Percentiles rank a stretch among this genome's conserved stretches.
Conservation (phyloP, 78 protist species). For the Dictyostelium capitatum region DNA sequence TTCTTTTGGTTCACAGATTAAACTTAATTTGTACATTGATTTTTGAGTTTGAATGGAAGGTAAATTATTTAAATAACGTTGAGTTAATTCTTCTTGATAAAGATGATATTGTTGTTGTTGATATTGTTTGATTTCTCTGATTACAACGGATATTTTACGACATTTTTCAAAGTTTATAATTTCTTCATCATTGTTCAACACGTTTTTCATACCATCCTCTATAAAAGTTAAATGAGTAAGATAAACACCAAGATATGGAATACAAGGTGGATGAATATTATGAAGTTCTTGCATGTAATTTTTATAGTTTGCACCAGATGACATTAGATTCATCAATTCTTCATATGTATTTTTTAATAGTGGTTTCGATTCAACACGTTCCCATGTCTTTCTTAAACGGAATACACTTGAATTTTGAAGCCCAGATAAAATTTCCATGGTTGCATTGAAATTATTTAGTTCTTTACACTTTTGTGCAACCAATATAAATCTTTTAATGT, state of each 20-base stretch:
- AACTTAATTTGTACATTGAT: conserved; percentile 49
- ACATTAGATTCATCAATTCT: conserved; percentile 48
- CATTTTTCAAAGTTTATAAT: conserved; percentile 87
- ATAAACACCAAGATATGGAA: conserved; percentile 88
- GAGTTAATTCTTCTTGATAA: conserved; percentile 26
- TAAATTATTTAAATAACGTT: conserved; percentile 29
- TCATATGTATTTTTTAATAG: conserved; percentile 50
- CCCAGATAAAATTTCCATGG: conserved; percentile 79
- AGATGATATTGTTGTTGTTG: conserved; percentile 77
- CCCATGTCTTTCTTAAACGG: conserved; percentile 92
- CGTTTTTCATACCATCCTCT: conserved; percentile 87
- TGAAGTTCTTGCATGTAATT: conserved; percentile 50
- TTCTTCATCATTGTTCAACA: conserved; percentile 66
- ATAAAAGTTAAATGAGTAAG: conserved; percentile 89
- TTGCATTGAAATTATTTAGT: conserved; percentile 85
- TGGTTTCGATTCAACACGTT: conserved; percentile 63
- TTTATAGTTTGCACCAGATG: conserved; percentile 44
- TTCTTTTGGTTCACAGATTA: conserved; percentile 71
- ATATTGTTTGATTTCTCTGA: conserved; percentile 76
- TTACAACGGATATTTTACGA: conserved; percentile 72
- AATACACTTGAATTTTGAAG: conserved; percentile 72
- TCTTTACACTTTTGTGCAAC: conserved; percentile 55
- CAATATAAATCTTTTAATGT: conserved; percentile 43
- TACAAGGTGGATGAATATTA: conserved; percentile 79
- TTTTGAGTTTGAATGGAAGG: conserved; percentile 40